Evolutionary conservation across 495 filamentous ascomycete genomes (phyloP), one percentile per base, ranked within the genome.

Genomic region (Letharia columbiana): DNA sequence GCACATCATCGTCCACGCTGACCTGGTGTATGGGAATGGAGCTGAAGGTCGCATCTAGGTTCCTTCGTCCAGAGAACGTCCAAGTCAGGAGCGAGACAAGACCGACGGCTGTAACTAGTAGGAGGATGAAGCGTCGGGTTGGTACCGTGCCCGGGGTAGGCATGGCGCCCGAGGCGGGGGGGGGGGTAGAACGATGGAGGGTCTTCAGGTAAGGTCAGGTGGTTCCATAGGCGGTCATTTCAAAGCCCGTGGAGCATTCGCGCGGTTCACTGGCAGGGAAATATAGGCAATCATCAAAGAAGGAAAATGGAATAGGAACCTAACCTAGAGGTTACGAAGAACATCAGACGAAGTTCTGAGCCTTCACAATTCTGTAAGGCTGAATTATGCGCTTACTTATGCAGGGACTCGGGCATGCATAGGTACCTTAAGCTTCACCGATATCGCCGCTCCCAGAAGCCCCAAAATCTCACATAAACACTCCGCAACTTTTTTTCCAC

Each of bases 1-100:
- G 78, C 61, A 86, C 71, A 37, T 77, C 75, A 17, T 65, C 68
- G 50, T 69, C 61, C 54, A 71, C 66, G 50, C 62, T 49, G 37
- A 70, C 69, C 58, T 67, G 54, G 47, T 72, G 63, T 10, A 73
- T 63, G 12, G 70, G 56, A 3, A 62, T 61, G 10, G 66, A 56
- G 50, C 57, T 42, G 49, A 64, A 70, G 47, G 58, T 64, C 17
- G 66, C 41, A 35, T 39, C 20, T 28, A 13, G 28, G 7, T 42
- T 47, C n/a, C 13, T 57, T 10, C 23, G 60, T 8, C 60, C 42
- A 7, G 64, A 62, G 28, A 65, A 57, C 45, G 62, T 60, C 59
- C 61, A 69, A 41, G 54, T 66, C 47, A 72, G 52, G 49, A 73
- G 47, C 17, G 63, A 63, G 41, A 73, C 39, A 31, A 71, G 54